A percentile compares a stretch with the other conserved stretches of the same genome.
Evolutionary conservation across 2,329 filamentous ascomycete species (phyloP).

Genomic region (Penicillium glabrum): DNA sequence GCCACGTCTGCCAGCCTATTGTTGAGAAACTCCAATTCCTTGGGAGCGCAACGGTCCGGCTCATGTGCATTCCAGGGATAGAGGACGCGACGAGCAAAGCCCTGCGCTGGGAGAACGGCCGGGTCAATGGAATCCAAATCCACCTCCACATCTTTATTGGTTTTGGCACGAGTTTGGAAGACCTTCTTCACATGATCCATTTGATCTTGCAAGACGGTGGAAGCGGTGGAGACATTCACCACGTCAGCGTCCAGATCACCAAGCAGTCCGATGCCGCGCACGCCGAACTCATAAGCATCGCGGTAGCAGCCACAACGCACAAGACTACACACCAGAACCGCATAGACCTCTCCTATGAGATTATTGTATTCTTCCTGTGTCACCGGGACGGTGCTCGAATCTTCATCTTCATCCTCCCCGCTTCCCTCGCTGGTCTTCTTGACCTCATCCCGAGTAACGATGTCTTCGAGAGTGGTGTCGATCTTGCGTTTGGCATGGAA

Average conservation of each 20-base stretch:
- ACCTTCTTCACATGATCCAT: conserved; percentile 28
- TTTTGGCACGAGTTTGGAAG: conserved; percentile 17
- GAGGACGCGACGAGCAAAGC: conserved; percentile 52
- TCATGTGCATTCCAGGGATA: conserved; percentile 66
- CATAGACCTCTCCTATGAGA: conserved; percentile 37
- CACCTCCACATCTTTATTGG: conserved; percentile 4
- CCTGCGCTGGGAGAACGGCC: conserved; percentile 36
- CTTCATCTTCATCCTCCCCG: conserved; percentile 40
- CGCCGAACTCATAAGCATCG: conserved; percentile 42
- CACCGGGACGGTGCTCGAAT: conserved; percentile 29
- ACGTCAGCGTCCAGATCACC: conserved; percentile 7
- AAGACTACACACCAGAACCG: conserved; percentile 37
- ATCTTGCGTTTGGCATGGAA: conserved; percentile 66
- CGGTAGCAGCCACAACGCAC: conserved; percentile 40
- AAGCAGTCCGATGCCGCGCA: conserved; percentile 30
- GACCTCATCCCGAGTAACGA: conserved; percentile 23
- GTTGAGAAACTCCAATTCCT: conserved; percentile 69
- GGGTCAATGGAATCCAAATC: conserved; percentile 27
- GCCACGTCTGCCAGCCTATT: conserved; percentile 66
- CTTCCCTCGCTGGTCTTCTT: neutral
- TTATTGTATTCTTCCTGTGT: conserved; percentile 36
- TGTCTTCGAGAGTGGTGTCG: conserved; percentile 20
- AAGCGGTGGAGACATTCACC: conserved; percentile 1
- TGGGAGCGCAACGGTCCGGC: conserved; percentile 56
- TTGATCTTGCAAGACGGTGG: conserved; percentile 25